phyloP scores from a whole-genome alignment of 2,329 filamentous ascomycete species.

The Fusarium annulatum region DNA sequence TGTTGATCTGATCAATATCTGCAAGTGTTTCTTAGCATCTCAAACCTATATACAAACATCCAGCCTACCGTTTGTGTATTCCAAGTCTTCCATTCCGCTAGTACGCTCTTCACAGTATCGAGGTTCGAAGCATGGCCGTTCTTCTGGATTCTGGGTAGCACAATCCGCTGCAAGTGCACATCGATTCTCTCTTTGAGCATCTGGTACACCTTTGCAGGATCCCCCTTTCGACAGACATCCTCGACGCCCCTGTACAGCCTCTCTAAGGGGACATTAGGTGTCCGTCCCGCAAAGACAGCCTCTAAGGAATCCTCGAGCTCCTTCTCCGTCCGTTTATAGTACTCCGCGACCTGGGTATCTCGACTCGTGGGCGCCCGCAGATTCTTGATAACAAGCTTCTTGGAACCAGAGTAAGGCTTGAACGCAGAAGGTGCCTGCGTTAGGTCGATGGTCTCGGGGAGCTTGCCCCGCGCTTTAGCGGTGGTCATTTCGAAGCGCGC shows the following conservation, averaged over 20 bases:
- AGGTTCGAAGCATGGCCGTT: constrained; percentile 66
- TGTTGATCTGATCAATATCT: constrained; percentile 84
- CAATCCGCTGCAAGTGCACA: constrained; percentile 70
- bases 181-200: constrained; percentile 75
- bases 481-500: constrained; percentile 51
- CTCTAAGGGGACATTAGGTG: constrained; percentile 80
- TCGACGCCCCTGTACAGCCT: constrained; percentile 91
- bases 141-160: constrained; percentile 67
- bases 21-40: constrained; percentile 16
- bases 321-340: constrained; percentile 79
- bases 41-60: neutral
- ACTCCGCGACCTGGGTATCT: constrained; percentile 74
- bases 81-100: constrained; percentile 79
- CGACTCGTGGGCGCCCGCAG: constrained; percentile 71
- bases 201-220: constrained; percentile 74
- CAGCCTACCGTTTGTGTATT: constrained; percentile 75
- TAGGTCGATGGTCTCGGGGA: constrained; percentile 53
- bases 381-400: constrained; percentile 94
- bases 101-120: constrained; percentile 68
- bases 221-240: constrained; percentile 85
- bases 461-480: constrained; percentile 54
- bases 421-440: constrained; percentile 60
- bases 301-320: constrained; percentile 80
- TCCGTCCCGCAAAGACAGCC: constrained; percentile 75
- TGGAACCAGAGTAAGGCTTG: constrained; percentile 80